These are phyloP conservation scores for Septoria linicola DNA, from an alignment of 2,329 filamentous ascomycete species.

Conservation along the genomic window DNA sequence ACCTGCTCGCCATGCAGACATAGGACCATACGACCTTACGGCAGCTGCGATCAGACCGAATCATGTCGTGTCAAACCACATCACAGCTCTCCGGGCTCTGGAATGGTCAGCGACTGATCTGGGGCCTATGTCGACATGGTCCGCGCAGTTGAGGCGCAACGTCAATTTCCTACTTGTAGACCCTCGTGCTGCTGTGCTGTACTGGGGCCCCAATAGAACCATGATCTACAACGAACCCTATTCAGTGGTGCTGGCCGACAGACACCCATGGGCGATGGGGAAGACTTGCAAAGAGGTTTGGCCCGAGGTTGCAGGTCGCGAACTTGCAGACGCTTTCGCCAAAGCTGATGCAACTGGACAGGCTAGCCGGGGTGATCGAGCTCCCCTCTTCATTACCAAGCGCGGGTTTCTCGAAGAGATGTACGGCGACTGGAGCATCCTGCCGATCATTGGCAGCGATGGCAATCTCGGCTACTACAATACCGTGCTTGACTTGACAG, in stretches of 20 bases:
- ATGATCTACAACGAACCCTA: conserved; percentile 42
- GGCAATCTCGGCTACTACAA: conserved; percentile 21
- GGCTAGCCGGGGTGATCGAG: conserved; percentile 11
- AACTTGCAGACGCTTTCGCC: conserved; percentile 14
- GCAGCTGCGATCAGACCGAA: conserved; percentile 2
- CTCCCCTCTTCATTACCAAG: conserved; percentile 17
- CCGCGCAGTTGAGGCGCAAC: conserved; percentile 16
- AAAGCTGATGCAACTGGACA: conserved; percentile 22
- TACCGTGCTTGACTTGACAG: conserved; percentile 21
- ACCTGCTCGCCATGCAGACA: not conserved
- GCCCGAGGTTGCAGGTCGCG: conserved; percentile 10
- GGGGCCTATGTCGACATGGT: conserved; percentile 24
- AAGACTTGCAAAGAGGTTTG: conserved; percentile 22
- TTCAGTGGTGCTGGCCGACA: conserved; percentile 33
- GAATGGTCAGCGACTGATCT: conserved; percentile 23
- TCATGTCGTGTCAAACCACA: conserved; percentile 17
- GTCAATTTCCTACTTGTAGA: conserved; percentile 26
- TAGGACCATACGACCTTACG: conserved; percentile 22
- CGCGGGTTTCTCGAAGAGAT: conserved; percentile 21
- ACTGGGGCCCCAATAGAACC: conserved; percentile 33
- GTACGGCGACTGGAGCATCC: conserved; percentile 22
- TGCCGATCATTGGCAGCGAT: conserved; percentile 16
- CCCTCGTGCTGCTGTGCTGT: conserved; percentile 20
- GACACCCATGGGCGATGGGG: conserved; percentile 31
- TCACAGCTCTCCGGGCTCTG: conserved; percentile 18